These are phyloP conservation scores for Pseudozyma pruni DNA, from an alignment of 1,284 basidiomycete genomes.

Conservation along the genomic window DNA sequence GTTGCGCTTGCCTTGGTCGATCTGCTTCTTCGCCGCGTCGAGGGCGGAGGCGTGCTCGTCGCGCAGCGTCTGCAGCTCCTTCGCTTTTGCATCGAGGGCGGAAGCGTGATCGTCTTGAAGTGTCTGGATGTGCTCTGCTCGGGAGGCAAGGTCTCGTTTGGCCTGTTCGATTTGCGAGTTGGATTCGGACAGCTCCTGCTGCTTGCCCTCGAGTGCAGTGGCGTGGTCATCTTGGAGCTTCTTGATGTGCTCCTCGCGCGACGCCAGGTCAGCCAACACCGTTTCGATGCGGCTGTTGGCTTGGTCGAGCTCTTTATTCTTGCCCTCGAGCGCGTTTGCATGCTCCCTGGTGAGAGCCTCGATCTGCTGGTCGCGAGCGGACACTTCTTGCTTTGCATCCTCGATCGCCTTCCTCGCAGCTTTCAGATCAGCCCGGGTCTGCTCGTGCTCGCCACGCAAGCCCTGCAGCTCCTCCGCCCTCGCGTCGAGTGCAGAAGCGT, in stretches of 20 bases:
- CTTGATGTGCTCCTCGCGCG: not conserved
- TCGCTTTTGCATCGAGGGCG: slow-evolving; percentile 7
- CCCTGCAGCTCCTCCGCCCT: slow-evolving; percentile 6
- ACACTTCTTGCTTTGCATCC: not conserved
- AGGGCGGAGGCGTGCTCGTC: slow-evolving; percentile 8
- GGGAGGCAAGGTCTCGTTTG: not conserved
- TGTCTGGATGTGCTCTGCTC: slow-evolving; percentile 8
- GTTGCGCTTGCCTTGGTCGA: not conserved
- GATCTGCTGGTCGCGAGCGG: slow-evolving; percentile 5
- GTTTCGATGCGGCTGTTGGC: too few species aligned
- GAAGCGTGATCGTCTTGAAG: slow-evolving; percentile 11
- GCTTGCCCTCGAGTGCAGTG: not conserved
- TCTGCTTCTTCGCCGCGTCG: not conserved
- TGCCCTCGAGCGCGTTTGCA: slow-evolving; percentile 1
- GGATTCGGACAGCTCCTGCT: not conserved
- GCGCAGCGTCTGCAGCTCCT: slow-evolving; percentile 12
- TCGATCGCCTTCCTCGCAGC: not conserved
- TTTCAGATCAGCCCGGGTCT: too few species aligned
- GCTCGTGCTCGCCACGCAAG: slow-evolving; percentile 2
- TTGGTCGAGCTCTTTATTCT: slow-evolving; percentile 1
- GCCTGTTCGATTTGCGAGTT: not conserved
- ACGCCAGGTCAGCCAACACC: too few species aligned
- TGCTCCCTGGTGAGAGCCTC: not conserved
- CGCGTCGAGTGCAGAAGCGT: slow-evolving; percentile 7
- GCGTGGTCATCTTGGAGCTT: slow-evolving; percentile 7